Percentiles rank a stretch among this genome's conserved stretches.
These are phyloP conservation scores for Salix dunnii DNA, from an alignment of 345 rosid genomes.

Conservation along the genomic window DNA sequence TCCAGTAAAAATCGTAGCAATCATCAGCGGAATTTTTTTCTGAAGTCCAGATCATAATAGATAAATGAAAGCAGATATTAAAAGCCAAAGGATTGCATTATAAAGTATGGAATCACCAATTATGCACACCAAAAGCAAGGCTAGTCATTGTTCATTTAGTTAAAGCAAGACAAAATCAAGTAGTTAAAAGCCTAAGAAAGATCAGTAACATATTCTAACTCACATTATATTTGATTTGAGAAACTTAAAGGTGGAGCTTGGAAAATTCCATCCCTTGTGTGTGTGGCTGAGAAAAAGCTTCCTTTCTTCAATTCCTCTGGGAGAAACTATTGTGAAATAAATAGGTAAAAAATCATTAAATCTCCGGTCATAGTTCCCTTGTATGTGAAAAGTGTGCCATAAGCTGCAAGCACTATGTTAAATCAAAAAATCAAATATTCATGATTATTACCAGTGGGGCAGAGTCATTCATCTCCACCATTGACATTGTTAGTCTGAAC, in stretches of 20 bases:
- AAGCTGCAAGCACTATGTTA: not conserved
- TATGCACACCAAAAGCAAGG: not conserved
- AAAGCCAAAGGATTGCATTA: not conserved
- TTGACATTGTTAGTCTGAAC: not conserved
- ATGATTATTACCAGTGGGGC: constrained; percentile 1
- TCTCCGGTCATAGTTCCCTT: not conserved
- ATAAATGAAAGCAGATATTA: not conserved
- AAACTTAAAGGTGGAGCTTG: constrained; percentile 5
- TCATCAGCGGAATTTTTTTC: not conserved
- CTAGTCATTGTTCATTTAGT: not conserved
- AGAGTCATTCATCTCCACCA: not conserved
- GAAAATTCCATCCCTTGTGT: constrained; percentile 10
- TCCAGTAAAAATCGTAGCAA: not conserved
- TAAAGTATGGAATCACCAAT: not conserved
- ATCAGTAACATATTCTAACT: not conserved
- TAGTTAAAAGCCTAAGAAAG: not conserved
- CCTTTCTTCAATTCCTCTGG: not conserved
- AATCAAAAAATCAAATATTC: not conserved
- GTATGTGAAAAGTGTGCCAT: not conserved
- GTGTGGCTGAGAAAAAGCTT: not conserved
- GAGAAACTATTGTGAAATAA: not conserved
- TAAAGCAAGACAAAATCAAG: not conserved
- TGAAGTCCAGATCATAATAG: not conserved
- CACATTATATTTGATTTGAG: not conserved
- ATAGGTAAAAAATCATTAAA: not conserved